Evolutionary conservation across 1,284 basidiomycete genomes (phyloP), one percentile per base, ranked within the genome.

Genomic region (Moesziomyces globuligerus): DNA sequence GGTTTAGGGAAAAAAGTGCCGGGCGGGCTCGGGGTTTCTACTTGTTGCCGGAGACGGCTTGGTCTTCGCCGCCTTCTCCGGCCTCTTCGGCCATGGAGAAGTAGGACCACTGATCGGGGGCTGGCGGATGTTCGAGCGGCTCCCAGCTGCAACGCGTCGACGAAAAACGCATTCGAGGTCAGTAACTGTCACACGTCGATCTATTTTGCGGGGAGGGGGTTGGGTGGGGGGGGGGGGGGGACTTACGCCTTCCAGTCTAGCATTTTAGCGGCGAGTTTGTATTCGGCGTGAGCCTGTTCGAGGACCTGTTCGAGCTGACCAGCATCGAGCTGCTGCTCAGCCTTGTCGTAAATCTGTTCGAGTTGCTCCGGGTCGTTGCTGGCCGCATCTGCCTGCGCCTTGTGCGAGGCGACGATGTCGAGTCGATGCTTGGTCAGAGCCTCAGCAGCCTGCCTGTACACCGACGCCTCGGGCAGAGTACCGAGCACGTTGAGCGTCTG

Each of bases 191-290:
- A n/a, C n/a, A n/a, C n/a, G n/a, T n/a, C n/a, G n/a, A n/a, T n/a
- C n/a, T n/a, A n/a, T n/a, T n/a, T n/a, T n/a, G n/a, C n/a, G n/a
- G n/a, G n/a, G n/a, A n/a, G n/a, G 44, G 56, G 29, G 40, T 43
- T 50, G 38, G 50, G 36, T 50, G 24, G 29, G 28, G 51, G 52
- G 26, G 38, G 18, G 36, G 58, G 17, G 8, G 7, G 23, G 18
- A 91, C 93, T 85, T 83, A 98, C 94, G 91, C 88, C 86, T 97
- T 96, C 92, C 93, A 98, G 81, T 95, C 91, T 23, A 90, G 81
- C 90, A 98, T 93, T 85, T 92, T 92, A 36, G 86, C 86, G 2
- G 87, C 91, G 41, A 98, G 85, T 48, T 84, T 86, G 59, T 92
- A 85, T 85, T 98, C 95, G 73, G 91, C 90, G 74, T 90, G 83